Evolutionary conservation across 306 rosid genomes (phyloP).

Genomic region (Clitoria ternatea): DNA sequence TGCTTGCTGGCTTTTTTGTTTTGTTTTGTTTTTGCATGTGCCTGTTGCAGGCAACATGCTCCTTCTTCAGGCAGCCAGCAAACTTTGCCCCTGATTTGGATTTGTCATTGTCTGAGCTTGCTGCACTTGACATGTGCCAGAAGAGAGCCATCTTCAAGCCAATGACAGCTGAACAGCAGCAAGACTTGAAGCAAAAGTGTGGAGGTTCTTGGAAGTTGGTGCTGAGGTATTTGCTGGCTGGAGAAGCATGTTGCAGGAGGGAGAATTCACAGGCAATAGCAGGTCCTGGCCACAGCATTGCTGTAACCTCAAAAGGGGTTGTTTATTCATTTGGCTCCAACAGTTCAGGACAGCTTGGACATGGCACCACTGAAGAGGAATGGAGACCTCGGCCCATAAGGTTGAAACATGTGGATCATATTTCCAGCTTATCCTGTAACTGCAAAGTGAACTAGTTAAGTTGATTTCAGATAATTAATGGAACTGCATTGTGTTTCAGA

Average conservation of each 20-base stretch:
- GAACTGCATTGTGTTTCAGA: conserved; percentile 69
- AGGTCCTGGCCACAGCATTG: conserved; percentile 97
- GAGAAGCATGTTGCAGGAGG: conserved; percentile 87
- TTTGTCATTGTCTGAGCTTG: conserved; percentile 79
- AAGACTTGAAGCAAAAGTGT: conserved; percentile 70
- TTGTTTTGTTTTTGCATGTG: too few relatives aligned
- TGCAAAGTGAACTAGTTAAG: conserved; percentile 39
- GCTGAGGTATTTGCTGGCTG: conserved; percentile 81
- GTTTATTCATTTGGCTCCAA: conserved; percentile 91
- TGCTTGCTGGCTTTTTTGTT: conserved; percentile 44
- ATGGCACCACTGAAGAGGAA: conserved; percentile 71
- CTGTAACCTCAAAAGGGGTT: conserved; percentile 73
- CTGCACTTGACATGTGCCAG: conserved; percentile 87
- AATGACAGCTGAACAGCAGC: conserved; percentile 62
- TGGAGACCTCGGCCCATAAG: conserved; percentile 80
- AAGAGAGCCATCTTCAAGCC: conserved; percentile 90
- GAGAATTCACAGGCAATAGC: conserved; percentile 92
- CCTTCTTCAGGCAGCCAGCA: conserved; percentile 87
- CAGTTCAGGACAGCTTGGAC: conserved; percentile 92
- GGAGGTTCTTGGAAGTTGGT: conserved; percentile 98
- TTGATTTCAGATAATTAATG: conserved; percentile 37
- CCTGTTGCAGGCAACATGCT: conserved; percentile 89
- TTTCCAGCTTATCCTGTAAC: conserved; percentile 17
- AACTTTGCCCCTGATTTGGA: conserved; percentile 72
- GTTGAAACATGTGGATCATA: conserved; percentile 38